Evolutionary conservation across 768 basidiomycete species (phyloP).

Genomic region (Boletus pseudopeckii): DNA sequence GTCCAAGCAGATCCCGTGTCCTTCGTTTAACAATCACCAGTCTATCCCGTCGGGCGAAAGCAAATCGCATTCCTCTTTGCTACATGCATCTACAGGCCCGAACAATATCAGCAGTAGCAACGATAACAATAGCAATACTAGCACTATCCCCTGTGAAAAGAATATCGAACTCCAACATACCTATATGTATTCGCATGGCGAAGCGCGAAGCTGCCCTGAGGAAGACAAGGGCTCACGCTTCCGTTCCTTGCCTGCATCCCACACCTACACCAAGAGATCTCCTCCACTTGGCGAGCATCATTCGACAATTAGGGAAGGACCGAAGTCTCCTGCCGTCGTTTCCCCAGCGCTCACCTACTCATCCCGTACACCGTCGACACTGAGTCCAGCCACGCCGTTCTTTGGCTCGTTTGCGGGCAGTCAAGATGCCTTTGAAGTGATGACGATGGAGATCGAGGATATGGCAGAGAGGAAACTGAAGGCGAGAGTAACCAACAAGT

Average conservation of each 20-base stretch:
- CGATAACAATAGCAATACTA: slow-evolving; percentile 23
- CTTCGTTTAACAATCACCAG: slow-evolving; percentile 5
- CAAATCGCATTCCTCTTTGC: slow-evolving; percentile 8
- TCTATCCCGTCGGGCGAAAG: slow-evolving; percentile 1
- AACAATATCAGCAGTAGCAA: slow-evolving; percentile 24
- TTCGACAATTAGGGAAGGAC: slow-evolving; percentile 27
- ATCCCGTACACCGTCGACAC: slow-evolving; percentile 58
- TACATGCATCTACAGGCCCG: slow-evolving; percentile 20
- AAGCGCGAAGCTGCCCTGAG: slow-evolving; percentile 1
- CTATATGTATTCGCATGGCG: slow-evolving; percentile 26
- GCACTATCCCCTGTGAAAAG: slow-evolving; percentile 15
- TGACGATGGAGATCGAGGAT: slow-evolving; percentile 23
- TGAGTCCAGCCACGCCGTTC: slow-evolving; percentile 72
- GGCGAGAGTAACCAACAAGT: slow-evolving; percentile 16
- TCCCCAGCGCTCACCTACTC: slow-evolving; percentile 70
- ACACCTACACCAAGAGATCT: slow-evolving; percentile 9
- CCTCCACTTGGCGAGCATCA: slow-evolving; percentile 15
- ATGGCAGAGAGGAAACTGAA: slow-evolving; percentile 24
- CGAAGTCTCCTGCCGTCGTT: slow-evolving; percentile 51
- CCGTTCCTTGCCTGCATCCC: slow-evolving; percentile 9
- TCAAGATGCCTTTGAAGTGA: slow-evolving; percentile 31
- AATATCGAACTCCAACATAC: slow-evolving; percentile 14
- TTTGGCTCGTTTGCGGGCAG: slow-evolving; percentile 51
- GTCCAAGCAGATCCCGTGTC: background rate
- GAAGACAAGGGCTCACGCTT: slow-evolving; percentile 6